phyloP scores from a whole-genome alignment of 1,139 yeast genomes.

The Suhomyces bolitotheri region DNA sequence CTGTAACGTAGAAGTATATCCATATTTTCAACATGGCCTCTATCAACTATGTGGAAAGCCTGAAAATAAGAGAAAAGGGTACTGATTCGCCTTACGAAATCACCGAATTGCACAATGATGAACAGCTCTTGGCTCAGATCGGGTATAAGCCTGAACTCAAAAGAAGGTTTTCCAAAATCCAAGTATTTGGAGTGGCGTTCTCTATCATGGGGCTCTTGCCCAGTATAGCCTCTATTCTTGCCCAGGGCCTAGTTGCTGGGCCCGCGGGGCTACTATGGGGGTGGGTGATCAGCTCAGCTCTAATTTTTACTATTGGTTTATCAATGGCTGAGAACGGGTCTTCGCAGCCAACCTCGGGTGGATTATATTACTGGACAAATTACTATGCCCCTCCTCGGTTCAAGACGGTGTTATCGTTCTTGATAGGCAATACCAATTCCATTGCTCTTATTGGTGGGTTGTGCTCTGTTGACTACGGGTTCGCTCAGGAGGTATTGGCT shows the following conservation, averaged over 20 bases:
- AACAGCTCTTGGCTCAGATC: conserved; percentile 15
- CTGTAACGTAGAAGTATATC: too few species aligned
- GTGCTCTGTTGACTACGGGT: conserved; percentile 60
- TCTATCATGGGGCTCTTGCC: conserved; percentile 55
- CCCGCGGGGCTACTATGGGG: conserved; percentile 68
- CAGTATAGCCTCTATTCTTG: conserved; percentile 38
- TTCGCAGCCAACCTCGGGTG: conserved; percentile 72
- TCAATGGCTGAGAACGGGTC: conserved; percentile 69
- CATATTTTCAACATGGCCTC: too few species aligned
- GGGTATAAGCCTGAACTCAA: conserved; percentile 52
- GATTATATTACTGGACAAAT: conserved; percentile 58
- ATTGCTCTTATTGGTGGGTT: conserved; percentile 58
- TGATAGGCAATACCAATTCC: conserved; percentile 62
- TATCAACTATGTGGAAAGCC: too few species aligned
- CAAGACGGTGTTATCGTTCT: conserved; percentile 44
- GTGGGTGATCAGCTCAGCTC: conserved; percentile 59
- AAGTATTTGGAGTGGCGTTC: conserved; percentile 53
- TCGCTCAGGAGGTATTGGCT: conserved; percentile 54
- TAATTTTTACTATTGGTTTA: conserved; percentile 57
- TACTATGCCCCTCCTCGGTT: conserved; percentile 45
- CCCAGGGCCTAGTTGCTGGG: conserved; percentile 39
- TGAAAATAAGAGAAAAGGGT: too few species aligned
- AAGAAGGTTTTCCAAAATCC: conserved; percentile 46
- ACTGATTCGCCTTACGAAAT: too few species aligned
- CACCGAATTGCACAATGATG: too few species aligned